Evolutionary conservation across 106 monocot genomes (phyloP).

Genomic region (Platanthera zijinensis): DNA sequence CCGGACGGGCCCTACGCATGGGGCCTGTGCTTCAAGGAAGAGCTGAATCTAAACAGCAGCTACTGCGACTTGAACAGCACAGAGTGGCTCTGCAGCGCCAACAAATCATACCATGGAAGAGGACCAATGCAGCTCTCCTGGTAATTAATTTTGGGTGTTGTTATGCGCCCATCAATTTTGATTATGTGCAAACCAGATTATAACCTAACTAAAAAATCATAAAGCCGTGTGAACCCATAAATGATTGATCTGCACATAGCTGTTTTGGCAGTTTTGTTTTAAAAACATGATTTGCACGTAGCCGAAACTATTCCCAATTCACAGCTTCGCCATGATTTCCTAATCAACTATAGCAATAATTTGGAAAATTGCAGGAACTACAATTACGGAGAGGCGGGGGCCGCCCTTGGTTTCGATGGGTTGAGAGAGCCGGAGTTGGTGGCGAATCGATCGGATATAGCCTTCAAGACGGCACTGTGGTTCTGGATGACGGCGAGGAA

Average conservation of each 20-base stretch:
- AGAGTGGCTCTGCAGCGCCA: slow-evolving; percentile 64
- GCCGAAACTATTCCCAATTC: too few species aligned
- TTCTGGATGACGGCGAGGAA: slow-evolving; percentile 77
- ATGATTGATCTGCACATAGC: too few species aligned
- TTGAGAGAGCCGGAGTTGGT: slow-evolving; percentile 71
- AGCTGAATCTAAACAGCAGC: slow-evolving; percentile 50
- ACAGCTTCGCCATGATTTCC: too few species aligned
- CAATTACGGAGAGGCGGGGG: slow-evolving; percentile 85
- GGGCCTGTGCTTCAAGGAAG: slow-evolving; percentile 86
- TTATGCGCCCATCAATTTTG: too few species aligned
- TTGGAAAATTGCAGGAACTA: slow-evolving; percentile 46
- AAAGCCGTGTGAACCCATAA: too few species aligned
- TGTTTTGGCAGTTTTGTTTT: too few species aligned
- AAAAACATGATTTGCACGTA: too few species aligned
- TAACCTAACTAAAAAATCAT: too few species aligned
- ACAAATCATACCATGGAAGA: slow-evolving; percentile 74
- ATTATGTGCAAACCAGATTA: too few species aligned
- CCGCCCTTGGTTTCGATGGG: slow-evolving; percentile 73
- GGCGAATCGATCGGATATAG: slow-evolving; percentile 44
- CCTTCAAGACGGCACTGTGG: slow-evolving; percentile 84
- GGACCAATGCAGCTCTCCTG: slow-evolving; percentile 71
- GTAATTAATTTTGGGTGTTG: background rate
- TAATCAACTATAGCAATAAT: too few species aligned
- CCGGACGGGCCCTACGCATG: slow-evolving; percentile 82
- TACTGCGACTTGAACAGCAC: slow-evolving; percentile 61